Evolutionary conservation across 257 asterid species (phyloP).

Genomic region (Petrea volubilis): DNA sequence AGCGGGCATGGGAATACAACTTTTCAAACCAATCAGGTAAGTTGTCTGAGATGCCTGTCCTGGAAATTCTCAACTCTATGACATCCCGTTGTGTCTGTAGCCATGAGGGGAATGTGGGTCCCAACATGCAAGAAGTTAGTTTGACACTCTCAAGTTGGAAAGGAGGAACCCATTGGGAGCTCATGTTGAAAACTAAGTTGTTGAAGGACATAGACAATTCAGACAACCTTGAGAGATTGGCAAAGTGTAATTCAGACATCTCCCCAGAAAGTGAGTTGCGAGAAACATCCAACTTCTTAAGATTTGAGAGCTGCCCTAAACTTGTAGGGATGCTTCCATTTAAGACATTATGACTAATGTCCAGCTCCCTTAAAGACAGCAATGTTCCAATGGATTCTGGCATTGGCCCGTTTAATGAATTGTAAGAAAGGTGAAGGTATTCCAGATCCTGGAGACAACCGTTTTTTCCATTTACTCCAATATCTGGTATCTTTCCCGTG

Average conservation of each 20-base stretch:
- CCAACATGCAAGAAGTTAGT: slow-evolving; percentile 20
- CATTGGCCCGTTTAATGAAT: slow-evolving; percentile 7
- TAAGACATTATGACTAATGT: slow-evolving; percentile 19
- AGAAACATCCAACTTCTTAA: slow-evolving; percentile 22
- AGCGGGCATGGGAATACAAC: slow-evolving; percentile 14
- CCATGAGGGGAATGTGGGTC: slow-evolving; percentile 28
- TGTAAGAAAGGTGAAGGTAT: slow-evolving; percentile 16
- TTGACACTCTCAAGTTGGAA: slow-evolving; percentile 19
- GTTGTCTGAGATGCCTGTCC: slow-evolving; percentile 13
- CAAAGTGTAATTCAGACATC: slow-evolving; percentile 20
- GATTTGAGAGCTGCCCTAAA: slow-evolving; percentile 22
- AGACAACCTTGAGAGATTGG: not conserved
- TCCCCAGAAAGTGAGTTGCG: slow-evolving; percentile 24
- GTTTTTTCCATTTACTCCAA: not conserved
- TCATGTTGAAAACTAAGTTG: slow-evolving; percentile 17
- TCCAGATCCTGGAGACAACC: slow-evolving; percentile 19
- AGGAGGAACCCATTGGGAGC: slow-evolving; percentile 21
- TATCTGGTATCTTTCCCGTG: slow-evolving; percentile 10
- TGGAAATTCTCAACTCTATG: slow-evolving; percentile 15
- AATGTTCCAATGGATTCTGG: slow-evolving; percentile 17
- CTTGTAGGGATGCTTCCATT: slow-evolving; percentile 20
- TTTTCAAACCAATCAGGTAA: slow-evolving; percentile 22
- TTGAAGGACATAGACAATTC: slow-evolving; percentile 20
- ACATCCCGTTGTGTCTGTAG: slow-evolving; percentile 17
- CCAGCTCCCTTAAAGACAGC: slow-evolving; percentile 18